Percentiles rank a stretch among this genome's conserved stretches.
Evolutionary conservation across 2,329 filamentous ascomycete genomes (phyloP).

Genomic region (Cladobotryum protrusum): DNA sequence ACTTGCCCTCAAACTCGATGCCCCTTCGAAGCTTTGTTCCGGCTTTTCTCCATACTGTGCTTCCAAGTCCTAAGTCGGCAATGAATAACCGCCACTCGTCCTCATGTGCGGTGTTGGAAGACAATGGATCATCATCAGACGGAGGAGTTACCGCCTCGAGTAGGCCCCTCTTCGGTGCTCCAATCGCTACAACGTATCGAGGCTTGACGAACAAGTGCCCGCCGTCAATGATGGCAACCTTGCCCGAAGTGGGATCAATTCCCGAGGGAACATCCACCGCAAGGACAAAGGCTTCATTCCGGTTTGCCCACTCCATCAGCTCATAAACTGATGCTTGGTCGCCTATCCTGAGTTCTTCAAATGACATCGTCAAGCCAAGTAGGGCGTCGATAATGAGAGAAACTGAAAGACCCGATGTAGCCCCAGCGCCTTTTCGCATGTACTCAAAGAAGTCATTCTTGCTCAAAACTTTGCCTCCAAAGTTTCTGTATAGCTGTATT

Average conservation of each 20-base stretch:
- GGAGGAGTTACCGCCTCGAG: constrained; percentile 64
- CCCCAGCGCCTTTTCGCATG: constrained; percentile 40
- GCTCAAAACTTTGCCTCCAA: constrained; percentile 66
- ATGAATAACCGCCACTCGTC: constrained; percentile 75
- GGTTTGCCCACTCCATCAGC: constrained; percentile 90
- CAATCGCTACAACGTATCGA: constrained; percentile 77
- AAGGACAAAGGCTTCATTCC: constrained; percentile 73
- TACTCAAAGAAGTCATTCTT: constrained; percentile 58
- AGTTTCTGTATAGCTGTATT: constrained; percentile 74
- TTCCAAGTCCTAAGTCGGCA: constrained; percentile 78
- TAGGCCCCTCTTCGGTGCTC: constrained; percentile 79
- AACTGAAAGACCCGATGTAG: constrained; percentile 46
- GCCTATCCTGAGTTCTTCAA: constrained; percentile 77
- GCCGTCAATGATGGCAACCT: constrained; percentile 62
- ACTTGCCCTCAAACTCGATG: constrained; percentile 80
- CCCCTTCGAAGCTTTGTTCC: constrained; percentile 75
- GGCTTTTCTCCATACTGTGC: constrained; percentile 78
- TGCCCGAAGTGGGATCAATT: constrained; percentile 71
- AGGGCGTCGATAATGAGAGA: constrained; percentile 85
- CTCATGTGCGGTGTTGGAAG: constrained; percentile 32
- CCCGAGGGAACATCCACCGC: constrained; percentile 90
- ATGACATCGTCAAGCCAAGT: constrained; percentile 78
- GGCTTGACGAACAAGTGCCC: constrained; percentile 73
- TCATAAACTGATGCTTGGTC: constrained; percentile 82
- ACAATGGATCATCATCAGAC: constrained; percentile 32